Conservation (phyloP, 352 stramenopile genomes). For the Globisporangium carolinianum region DNA sequence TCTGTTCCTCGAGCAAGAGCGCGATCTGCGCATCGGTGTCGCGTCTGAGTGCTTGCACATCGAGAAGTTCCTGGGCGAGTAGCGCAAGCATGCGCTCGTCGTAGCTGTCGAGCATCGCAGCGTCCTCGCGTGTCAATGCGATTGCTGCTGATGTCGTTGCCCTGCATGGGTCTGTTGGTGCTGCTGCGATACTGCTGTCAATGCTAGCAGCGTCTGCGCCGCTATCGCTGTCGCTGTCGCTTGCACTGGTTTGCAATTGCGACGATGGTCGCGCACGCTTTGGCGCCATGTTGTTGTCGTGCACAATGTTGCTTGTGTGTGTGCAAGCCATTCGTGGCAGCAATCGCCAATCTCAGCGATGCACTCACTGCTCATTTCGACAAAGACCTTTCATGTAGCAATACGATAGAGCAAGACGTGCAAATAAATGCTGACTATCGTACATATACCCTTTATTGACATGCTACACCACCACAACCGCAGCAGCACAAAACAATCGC, state of each 20-base stretch:
- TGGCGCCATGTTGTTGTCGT: neutral
- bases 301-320: neutral
- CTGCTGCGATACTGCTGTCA: neutral
- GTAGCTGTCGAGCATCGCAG: conserved; percentile 22
- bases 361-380: too few relatives aligned
- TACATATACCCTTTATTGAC: too few relatives aligned
- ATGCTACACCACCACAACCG: too few relatives aligned
- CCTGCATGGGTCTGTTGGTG: neutral
- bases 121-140: conserved; percentile 3
- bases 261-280: neutral
- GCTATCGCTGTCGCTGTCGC: neutral
- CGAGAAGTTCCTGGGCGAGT: conserved; percentile 37
- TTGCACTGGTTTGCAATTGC: neutral
- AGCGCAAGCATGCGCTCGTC: conserved; percentile 31
- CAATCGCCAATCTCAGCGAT: too few relatives aligned
- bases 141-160: neutral
- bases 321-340: neutral
- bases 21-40: conserved; percentile 29
- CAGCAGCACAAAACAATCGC: too few relatives aligned
- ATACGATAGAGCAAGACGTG: too few relatives aligned
- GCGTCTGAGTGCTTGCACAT: conserved; percentile 37
- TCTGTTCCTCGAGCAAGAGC: conserved; percentile 32
- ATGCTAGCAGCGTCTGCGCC: neutral
- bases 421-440: too few relatives aligned
- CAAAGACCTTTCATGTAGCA: too few relatives aligned